phyloP scores from a whole-genome alignment of 148 eudicot genomes.

The Amaranthus cruentus region DNA sequence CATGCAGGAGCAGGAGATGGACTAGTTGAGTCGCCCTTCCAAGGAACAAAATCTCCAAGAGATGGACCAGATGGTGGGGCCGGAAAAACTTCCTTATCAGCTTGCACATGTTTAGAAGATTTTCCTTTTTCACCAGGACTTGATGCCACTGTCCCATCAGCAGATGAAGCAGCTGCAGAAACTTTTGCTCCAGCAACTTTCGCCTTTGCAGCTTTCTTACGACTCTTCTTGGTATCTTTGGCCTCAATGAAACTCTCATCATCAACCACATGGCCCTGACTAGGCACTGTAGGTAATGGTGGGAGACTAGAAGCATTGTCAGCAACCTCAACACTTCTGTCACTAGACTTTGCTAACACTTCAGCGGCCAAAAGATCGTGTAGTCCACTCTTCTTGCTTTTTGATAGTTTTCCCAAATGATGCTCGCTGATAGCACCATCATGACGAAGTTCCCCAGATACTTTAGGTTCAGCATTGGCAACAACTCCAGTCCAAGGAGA shows the following conservation, averaged over 20 bases:
- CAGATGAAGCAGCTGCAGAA: conserved; percentile 29
- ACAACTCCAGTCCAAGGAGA: conserved; percentile 77
- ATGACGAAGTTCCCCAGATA: conserved; percentile 25
- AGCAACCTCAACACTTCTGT: conserved; percentile 32
- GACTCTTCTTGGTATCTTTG: conserved; percentile 86
- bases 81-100: conserved; percentile 68
- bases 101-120: conserved; percentile 43
- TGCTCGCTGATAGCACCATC: conserved; percentile 28
- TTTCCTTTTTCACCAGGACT: conserved; percentile 64
- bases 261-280: conserved; percentile 32
- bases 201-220: conserved; percentile 82
- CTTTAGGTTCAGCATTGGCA: conserved; percentile 41
- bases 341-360: conserved; percentile 42
- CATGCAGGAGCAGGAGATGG: conserved; percentile 75
- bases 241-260: conserved; percentile 81
- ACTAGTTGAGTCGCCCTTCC: conserved; percentile 78
- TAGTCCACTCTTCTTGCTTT: conserved; percentile 61
- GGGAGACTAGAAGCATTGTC: conserved; percentile 30
- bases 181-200: conserved; percentile 57
- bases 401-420: conserved; percentile 27
- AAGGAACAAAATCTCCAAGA: conserved; percentile 81
- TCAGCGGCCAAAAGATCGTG: conserved; percentile 75
- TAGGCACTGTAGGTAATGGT: conserved; percentile 29
- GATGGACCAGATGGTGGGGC: conserved; percentile 83
- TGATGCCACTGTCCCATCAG: conserved; percentile 44